These are phyloP conservation scores for carrot (Daucus carota) DNA, from an alignment of 129 eudicot species.

Conservation along the genomic window DH1_v3.0 NC_030386.2:4711001-4711500, in stretches of 20 bases:
- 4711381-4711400: too few species aligned
- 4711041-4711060: slow-evolving; percentile 97
- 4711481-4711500: too few species aligned
- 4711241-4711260: background rate
- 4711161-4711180: background rate
- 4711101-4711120: background rate
- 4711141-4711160: background rate
- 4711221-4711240: background rate
- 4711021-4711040: slow-evolving; percentile 90
- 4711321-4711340: too few species aligned
- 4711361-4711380: too few species aligned
- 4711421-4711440: too few species aligned
- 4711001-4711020: slow-evolving; percentile 92
- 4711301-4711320: background rate
- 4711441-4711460: too few species aligned
- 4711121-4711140: background rate
- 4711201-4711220: background rate
- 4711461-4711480: too few species aligned
- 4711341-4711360: too few species aligned
- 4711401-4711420: too few species aligned
- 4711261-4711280: background rate
- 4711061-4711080: slow-evolving; percentile 3
- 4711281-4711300: background rate
- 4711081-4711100: background rate
- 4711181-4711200: background rate